Evolutionary conservation across 257 asterid genomes (phyloP).

Genomic region (Capsicum chinense): DNA sequence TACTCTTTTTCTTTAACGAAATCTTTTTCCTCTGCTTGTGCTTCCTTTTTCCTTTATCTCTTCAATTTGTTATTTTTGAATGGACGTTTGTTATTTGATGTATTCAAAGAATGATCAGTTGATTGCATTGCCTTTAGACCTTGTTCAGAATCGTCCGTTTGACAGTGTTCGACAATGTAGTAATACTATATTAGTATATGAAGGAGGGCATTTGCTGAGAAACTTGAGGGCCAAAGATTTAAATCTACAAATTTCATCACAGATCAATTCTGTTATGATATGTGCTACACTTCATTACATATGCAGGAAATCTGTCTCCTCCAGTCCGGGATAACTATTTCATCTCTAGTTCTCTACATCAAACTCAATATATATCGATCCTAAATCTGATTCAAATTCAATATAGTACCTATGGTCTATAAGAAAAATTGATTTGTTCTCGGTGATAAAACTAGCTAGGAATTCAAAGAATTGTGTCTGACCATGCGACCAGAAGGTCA

Average conservation of each 20-base stretch:
- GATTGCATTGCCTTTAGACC: neutral
- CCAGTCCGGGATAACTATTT: neutral
- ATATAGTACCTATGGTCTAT: neutral
- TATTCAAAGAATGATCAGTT: neutral
- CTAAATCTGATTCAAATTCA: slow-evolving; percentile 11
- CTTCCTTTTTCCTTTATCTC: neutral
- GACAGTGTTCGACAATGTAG: neutral
- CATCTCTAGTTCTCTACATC: neutral
- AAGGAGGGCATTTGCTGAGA: neutral
- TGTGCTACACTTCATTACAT: neutral
- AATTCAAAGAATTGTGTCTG: neutral
- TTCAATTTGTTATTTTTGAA: neutral
- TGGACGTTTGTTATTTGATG: neutral
- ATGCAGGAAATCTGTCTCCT: neutral
- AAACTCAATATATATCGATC: neutral
- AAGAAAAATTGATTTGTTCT: neutral
- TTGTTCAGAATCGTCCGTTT: neutral
- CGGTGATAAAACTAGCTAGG: neutral
- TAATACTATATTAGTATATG: neutral
- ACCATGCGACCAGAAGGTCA: too few species aligned
- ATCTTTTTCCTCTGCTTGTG: neutral
- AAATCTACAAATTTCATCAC: neutral
- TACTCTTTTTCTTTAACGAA: neutral
- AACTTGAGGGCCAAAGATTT: neutral
- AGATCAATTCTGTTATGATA: neutral